Evolutionary conservation across 2,329 filamentous ascomycete genomes (phyloP).

Genomic region (Diaporthe destruens): DNA sequence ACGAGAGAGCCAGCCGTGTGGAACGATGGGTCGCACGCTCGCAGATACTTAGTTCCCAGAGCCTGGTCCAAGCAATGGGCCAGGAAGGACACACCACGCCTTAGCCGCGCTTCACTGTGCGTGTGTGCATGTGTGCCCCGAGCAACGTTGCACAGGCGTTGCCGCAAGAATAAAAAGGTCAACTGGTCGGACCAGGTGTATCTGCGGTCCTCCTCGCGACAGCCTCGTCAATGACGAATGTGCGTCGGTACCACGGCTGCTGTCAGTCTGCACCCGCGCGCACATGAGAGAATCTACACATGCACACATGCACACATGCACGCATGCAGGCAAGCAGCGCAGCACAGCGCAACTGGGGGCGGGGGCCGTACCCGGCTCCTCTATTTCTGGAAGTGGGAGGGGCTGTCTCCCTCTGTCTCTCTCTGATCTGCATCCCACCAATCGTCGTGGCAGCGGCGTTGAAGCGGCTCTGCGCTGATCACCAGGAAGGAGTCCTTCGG

Average conservation of each 20-base stretch:
- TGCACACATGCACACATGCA: neutral
- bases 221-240: constrained; percentile 8
- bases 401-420: too few relatives aligned
- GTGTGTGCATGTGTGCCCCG: neutral
- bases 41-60: neutral
- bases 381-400: neutral
- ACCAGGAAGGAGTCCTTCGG: neutral
- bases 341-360: neutral
- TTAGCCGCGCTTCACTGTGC: constrained; percentile 1
- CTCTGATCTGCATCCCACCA: neutral
- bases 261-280: constrained; percentile 1
- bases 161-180: too few relatives aligned
- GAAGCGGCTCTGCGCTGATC: constrained; percentile 33
- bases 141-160: neutral
- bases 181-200: neutral
- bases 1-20: constrained; percentile 5
- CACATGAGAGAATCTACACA: neutral
- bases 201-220: neutral
- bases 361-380: neutral
- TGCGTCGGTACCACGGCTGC: constrained; percentile 5
- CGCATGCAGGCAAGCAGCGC: neutral
- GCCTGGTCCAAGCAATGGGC: neutral
- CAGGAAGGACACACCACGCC: neutral
- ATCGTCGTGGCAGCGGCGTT: constrained; percentile 7
- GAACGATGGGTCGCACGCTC: neutral